Percentiles rank a stretch among this genome's conserved stretches.
phyloP scores from a whole-genome alignment of 345 rosid species.

The Noccaea bulbosa region DNA sequence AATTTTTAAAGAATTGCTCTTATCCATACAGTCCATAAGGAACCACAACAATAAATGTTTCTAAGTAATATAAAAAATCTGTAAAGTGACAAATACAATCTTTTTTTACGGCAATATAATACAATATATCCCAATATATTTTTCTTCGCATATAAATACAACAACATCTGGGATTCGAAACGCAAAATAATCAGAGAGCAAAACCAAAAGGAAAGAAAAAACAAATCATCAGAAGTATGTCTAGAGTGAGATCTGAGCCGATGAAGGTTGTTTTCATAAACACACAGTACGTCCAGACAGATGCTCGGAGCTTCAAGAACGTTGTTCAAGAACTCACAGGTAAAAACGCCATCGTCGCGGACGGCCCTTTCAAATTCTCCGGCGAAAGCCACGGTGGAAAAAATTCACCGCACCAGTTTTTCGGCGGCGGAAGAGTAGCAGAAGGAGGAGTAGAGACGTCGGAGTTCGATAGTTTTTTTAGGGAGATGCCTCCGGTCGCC shows the following conservation, averaged over 20 bases:
- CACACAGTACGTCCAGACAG: conserved; percentile 61
- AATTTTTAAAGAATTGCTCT: neutral
- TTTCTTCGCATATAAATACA: conserved; percentile 35
- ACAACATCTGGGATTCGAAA: conserved; percentile 11
- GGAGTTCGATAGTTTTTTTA: conserved; percentile 53
- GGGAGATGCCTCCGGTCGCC: conserved; percentile 50
- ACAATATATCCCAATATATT: conserved; percentile 2
- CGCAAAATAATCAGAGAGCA: conserved; percentile 17
- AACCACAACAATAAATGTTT: conserved; percentile 28
- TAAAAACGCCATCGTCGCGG: conserved; percentile 53
- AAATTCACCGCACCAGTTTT: conserved; percentile 13
- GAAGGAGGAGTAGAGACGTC: conserved; percentile 27
- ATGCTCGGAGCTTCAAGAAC: conserved; percentile 59
- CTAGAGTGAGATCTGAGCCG: conserved; percentile 41
- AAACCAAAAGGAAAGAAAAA: neutral
- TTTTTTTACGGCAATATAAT: neutral
- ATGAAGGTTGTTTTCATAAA: conserved; percentile 59
- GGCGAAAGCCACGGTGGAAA: conserved; percentile 13
- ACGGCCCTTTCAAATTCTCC: conserved; percentile 34
- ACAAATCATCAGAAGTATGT: conserved; percentile 24
- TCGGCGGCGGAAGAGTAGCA: conserved; percentile 3
- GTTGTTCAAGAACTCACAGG: conserved; percentile 77
- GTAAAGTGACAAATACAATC: neutral
- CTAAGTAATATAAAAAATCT: neutral
- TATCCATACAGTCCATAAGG: conserved; percentile 16